Evolutionary conservation across 495 filamentous ascomycete genomes (phyloP).

Genomic region (Stereocaulon alpinum): DNA sequence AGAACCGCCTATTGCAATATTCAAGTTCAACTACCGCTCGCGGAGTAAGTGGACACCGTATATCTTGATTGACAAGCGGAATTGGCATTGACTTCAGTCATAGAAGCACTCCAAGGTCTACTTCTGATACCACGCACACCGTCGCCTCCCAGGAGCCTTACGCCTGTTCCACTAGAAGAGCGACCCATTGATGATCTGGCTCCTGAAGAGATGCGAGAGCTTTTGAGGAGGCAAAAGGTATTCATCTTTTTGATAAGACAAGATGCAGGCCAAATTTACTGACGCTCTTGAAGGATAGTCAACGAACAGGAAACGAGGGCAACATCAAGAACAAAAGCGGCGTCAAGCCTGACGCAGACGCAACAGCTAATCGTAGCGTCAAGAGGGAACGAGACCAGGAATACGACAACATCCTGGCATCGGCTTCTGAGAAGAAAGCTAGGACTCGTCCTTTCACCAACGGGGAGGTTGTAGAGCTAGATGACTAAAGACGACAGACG

Average conservation of each 20-base stretch:
- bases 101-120: conserved; percentile 11
- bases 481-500: no score
- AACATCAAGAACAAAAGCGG: neutral
- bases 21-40: conserved; percentile 13
- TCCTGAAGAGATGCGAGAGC: conserved; percentile 2
- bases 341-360: neutral
- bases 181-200: neutral
- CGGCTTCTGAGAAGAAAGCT: neutral
- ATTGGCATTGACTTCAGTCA: neutral
- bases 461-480: neutral
- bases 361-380: neutral
- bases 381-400: conserved; percentile 3
- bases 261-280: neutral
- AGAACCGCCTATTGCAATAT: neutral
- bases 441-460: neutral
- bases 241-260: neutral
- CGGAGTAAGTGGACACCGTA: neutral
- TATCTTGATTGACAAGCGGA: neutral
- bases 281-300: neutral
- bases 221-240: neutral
- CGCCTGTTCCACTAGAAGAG: conserved; percentile 2
- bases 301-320: neutral
- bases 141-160: neutral
- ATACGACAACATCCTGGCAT: neutral
- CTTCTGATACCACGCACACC: conserved; percentile 5